Evolutionary conservation across 768 basidiomycete genomes (phyloP).

Genomic region (Hortiboletus campestris): DNA sequence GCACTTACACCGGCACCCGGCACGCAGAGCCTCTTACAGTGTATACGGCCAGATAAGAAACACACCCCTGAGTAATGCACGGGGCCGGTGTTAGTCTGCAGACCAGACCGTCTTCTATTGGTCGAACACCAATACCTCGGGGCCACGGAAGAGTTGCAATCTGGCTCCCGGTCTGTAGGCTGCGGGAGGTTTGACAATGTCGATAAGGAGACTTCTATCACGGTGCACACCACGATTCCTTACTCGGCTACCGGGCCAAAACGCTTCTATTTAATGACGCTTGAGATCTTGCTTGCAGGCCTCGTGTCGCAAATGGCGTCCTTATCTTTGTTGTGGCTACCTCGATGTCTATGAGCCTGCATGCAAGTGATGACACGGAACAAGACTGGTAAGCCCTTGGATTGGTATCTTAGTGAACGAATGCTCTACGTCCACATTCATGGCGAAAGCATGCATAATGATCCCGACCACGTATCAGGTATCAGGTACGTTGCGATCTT

Average conservation of each 20-base stretch:
- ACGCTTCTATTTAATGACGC: neutral
- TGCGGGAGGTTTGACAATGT: neutral
- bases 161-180: no score
- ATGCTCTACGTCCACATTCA: neutral
- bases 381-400: neutral
- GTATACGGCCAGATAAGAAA: neutral
- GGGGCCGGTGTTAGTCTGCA: no score
- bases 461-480: neutral
- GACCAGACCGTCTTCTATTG: no score
- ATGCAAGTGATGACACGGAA: neutral
- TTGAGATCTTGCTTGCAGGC: neutral
- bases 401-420: neutral
- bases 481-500: neutral
- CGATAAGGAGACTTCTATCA: neutral
- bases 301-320: neutral
- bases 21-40: neutral
- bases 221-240: neutral
- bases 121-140: neutral
- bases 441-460: neutral
- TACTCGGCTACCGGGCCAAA: neutral
- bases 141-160: neutral
- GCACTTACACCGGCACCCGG: neutral
- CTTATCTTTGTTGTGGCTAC: neutral
- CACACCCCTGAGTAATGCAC: no score
- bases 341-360: neutral